A percentile compares a stretch with the other conserved stretches of the same genome.
These are phyloP conservation scores for Neocallimastix lanati DNA, from an alignment of 192 early-diverging fungal genomes.

Conservation along the genomic window DNA sequence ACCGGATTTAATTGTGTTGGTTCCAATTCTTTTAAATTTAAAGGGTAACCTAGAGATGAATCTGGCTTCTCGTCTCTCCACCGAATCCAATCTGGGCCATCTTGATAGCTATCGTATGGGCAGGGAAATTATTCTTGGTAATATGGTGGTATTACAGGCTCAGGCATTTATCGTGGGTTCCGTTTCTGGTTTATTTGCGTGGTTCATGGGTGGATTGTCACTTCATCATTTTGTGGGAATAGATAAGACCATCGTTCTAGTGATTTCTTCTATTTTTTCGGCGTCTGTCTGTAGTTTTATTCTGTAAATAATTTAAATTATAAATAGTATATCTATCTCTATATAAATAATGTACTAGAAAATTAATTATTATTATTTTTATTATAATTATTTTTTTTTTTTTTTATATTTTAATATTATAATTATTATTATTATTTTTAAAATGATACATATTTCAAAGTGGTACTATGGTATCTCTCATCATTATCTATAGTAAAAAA, in stretches of 20 bases:
- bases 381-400: too few relatives aligned
- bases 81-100: conserved; percentile 25
- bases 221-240: neutral
- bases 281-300: conserved; percentile 40
- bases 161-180: neutral
- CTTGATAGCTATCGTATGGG: conserved; percentile 10
- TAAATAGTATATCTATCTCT: too few relatives aligned
- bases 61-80: conserved; percentile 67
- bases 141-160: neutral
- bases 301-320: conserved; percentile 16
- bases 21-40: conserved; percentile 65
- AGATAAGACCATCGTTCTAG: neutral
- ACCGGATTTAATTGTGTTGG: conserved; percentile 64
- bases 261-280: conserved; percentile 13
- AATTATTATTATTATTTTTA: neutral
- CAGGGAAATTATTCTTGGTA: neutral
- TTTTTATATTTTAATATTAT: too few relatives aligned
- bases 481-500: conserved; percentile 16
- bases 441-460: too few relatives aligned
- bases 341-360: too few relatives aligned
- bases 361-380: too few relatives aligned
- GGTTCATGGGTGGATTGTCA: neutral
- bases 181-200: neutral
- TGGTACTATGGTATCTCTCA: neutral
- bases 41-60: conserved; percentile 89